Evolutionary conservation across 768 basidiomycete species (phyloP).

Genomic region (Trametes maxima): DNA sequence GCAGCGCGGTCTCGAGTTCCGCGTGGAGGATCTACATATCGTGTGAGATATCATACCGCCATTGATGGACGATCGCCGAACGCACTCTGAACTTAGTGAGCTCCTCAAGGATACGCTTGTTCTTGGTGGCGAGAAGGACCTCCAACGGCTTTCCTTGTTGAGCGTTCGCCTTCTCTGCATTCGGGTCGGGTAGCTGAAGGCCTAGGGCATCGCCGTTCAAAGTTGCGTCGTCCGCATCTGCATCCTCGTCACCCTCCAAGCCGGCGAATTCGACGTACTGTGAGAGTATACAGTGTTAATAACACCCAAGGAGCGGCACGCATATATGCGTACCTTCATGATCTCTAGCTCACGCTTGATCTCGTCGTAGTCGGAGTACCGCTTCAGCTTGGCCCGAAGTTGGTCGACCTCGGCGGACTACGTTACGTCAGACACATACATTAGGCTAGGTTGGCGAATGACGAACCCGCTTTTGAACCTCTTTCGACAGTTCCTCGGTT

Average conservation of each 20-base stretch:
- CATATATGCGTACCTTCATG: conserved; percentile 72
- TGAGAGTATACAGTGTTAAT: not conserved
- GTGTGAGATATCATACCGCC: not conserved
- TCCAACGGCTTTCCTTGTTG: conserved; percentile 85
- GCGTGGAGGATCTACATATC: conserved; percentile 70
- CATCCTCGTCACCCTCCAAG: conserved; percentile 69
- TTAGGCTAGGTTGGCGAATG: not conserved
- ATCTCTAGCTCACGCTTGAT: conserved; percentile 98
- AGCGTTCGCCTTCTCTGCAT: conserved; percentile 78
- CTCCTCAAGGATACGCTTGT: conserved; percentile 90
- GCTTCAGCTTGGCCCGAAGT: conserved; percentile 67
- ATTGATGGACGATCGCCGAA: not conserved
- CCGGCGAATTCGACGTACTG: conserved; percentile 97
- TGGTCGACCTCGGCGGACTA: conserved; percentile 68
- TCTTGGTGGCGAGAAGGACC: conserved; percentile 88
- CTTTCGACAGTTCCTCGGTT: conserved; percentile 61
- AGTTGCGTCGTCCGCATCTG: conserved; percentile 49
- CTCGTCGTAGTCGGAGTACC: conserved; percentile 90
- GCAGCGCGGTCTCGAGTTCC: conserved; percentile 75
- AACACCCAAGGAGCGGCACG: not conserved
- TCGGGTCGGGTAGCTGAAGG: conserved; percentile 82
- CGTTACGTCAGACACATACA: not conserved
- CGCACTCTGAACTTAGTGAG: conserved; percentile 86
- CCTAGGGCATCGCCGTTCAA: conserved; percentile 48
- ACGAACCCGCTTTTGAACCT: conserved; percentile 59